These are phyloP conservation scores for Diospyros kaki DNA, from an alignment of 148 eudicot genomes.

Conservation along the genomic window DNA sequence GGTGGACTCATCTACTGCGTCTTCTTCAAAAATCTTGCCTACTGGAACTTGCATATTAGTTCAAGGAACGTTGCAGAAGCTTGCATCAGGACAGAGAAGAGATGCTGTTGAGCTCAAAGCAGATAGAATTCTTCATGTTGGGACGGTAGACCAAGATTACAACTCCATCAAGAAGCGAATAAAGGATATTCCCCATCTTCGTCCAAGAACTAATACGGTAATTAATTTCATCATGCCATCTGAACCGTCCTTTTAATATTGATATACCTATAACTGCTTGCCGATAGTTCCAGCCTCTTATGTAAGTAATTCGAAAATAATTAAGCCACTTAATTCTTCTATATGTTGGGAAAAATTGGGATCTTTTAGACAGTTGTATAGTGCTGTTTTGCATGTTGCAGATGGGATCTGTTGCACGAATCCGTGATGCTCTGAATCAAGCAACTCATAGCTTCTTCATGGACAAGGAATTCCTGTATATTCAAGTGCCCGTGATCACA, in stretches of 20 bases:
- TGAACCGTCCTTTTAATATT: not conserved
- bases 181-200: constrained; percentile 69
- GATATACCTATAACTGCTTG: too few relatives aligned
- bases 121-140: constrained; percentile 67
- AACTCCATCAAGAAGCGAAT: constrained; percentile 78
- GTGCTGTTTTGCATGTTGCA: constrained; percentile 19
- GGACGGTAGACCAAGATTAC: constrained; percentile 59
- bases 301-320: too few relatives aligned
- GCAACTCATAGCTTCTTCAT: constrained; percentile 71
- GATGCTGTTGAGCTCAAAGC: constrained; percentile 72
- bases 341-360: not conserved
- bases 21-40: constrained; percentile 51
- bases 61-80: constrained; percentile 67
- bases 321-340: not conserved
- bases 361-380: not conserved
- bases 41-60: constrained; percentile 73
- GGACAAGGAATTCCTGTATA: constrained; percentile 60
- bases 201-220: constrained; percentile 92
- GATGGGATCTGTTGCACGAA: constrained; percentile 82
- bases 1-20: constrained; percentile 71
- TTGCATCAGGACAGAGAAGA: constrained; percentile 45
- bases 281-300: too few relatives aligned
- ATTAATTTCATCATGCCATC: not conserved
- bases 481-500: constrained; percentile 82
- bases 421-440: constrained; percentile 54